Evolutionary conservation across 164 flowering plant genomes (phyloP).

Genomic region (Berberis thunbergii): DNA sequence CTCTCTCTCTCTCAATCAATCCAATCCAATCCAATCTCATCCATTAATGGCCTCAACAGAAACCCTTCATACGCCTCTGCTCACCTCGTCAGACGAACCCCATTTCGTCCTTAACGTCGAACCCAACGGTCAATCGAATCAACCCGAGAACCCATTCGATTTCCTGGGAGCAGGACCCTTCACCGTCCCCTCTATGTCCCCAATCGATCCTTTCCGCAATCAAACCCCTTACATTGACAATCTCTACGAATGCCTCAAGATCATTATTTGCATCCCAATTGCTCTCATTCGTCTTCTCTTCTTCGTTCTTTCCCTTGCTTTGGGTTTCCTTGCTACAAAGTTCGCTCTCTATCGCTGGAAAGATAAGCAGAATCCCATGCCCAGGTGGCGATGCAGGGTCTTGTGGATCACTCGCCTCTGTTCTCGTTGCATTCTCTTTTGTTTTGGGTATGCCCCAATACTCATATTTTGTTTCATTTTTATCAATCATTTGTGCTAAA

Average conservation of each 20-base stretch:
- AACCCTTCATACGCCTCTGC: too few species aligned
- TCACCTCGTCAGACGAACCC: too few species aligned
- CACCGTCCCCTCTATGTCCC: constrained; percentile 28
- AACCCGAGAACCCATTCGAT: constrained; percentile 37
- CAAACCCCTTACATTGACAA: constrained; percentile 47
- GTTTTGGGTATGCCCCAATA: constrained; percentile 53
- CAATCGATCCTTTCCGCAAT: constrained; percentile 75
- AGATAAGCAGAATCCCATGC: constrained; percentile 82
- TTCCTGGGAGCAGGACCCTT: constrained; percentile 36
- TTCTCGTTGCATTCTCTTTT: constrained; percentile 66
- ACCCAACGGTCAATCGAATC: not conserved
- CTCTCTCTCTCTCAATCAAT: too few species aligned
- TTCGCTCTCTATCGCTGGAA: constrained; percentile 76
- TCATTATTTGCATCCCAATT: constrained; percentile 53
- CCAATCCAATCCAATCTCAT: too few species aligned
- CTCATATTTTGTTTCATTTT: not conserved
- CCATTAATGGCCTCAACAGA: too few species aligned
- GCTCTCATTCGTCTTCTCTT: constrained; percentile 45
- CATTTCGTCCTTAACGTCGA: not conserved
- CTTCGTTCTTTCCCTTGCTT: constrained; percentile 42
- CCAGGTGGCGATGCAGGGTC: constrained; percentile 66
- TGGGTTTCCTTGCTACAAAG: constrained; percentile 66
- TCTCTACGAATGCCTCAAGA: constrained; percentile 78
- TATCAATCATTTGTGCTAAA: not conserved
- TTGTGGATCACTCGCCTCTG: constrained; percentile 73